Conservation (phyloP, 306 rosid genomes). For the Fragaria ananassa region DNA sequence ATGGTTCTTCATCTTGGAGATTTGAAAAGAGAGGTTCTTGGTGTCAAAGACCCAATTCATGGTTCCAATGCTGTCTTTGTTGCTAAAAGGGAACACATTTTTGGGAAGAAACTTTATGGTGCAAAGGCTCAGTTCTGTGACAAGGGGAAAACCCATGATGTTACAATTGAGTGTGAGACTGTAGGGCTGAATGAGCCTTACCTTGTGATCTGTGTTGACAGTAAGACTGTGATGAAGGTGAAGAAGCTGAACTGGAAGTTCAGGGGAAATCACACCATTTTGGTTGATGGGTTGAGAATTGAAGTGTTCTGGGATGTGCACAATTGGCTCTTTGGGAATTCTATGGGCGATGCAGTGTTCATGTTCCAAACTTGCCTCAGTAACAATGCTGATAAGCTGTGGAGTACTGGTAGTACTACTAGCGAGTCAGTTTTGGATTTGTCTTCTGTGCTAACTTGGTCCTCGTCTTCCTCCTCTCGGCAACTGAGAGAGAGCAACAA, state of each 20-base stretch:
- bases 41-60: constrained; percentile 39
- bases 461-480: constrained; percentile 58
- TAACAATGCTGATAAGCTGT: constrained; percentile 41
- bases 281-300: constrained; percentile 73
- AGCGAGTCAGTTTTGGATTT: constrained; percentile 42
- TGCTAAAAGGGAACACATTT: constrained; percentile 70
- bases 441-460: constrained; percentile 48
- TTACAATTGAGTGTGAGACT: constrained; percentile 78
- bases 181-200: constrained; percentile 54
- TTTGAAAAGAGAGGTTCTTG: constrained; percentile 51
- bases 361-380: constrained; percentile 73
- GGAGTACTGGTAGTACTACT: constrained; percentile 18
- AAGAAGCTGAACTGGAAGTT: constrained; percentile 86
- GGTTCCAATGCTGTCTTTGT: constrained; percentile 46
- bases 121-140: constrained; percentile 74
- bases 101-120: constrained; percentile 62
- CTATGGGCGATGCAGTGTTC: constrained; percentile 71
- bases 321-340: constrained; percentile 79
- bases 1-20: constrained; percentile 64
- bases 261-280: constrained; percentile 68
- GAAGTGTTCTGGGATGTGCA: constrained; percentile 93
- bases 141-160: constrained; percentile 59
- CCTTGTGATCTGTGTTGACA: constrained; percentile 67
- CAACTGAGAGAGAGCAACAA: constrained; percentile 41
- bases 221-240: constrained; percentile 69